These are phyloP conservation scores for Lepiota venenata DNA, from an alignment of 768 basidiomycete genomes.

Conservation along the genomic window DNA sequence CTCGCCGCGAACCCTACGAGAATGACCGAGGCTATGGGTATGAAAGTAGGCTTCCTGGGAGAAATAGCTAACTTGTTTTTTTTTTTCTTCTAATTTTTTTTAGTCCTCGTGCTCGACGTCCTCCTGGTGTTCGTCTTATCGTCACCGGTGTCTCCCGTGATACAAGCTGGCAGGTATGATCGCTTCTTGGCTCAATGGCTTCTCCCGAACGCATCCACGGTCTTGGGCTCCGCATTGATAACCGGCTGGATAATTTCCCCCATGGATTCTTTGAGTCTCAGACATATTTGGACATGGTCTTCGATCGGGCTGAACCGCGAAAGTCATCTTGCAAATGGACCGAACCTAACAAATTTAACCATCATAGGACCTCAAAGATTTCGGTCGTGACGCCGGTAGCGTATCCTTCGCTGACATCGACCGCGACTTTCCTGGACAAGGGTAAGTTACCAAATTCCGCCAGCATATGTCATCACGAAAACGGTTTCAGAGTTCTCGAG, in stretches of 20 bases:
- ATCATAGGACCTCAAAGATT: constrained; percentile 93
- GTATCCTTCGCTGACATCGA: constrained; percentile 96
- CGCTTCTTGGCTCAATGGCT: constrained; percentile 14
- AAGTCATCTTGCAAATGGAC: constrained; percentile 22
- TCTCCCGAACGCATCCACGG: constrained; percentile 12
- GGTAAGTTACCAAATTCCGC: constrained; percentile 47
- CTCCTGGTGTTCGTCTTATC: constrained; percentile 78
- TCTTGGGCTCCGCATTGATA: constrained; percentile 4
- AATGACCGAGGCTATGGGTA: constrained; percentile 57
- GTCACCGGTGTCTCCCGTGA: constrained; percentile 90
- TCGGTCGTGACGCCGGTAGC: constrained; percentile 89
- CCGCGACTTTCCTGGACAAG: constrained; percentile 79
- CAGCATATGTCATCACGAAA: not conserved
- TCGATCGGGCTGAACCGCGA: constrained; percentile 22
- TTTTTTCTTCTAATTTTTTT: constrained; percentile 12
- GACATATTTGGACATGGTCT: constrained; percentile 12
- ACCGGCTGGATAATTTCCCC: constrained; percentile 5
- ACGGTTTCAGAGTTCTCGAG: constrained; percentile 71
- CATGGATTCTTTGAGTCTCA: constrained; percentile 6
- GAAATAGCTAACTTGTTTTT: constrained; percentile 1
- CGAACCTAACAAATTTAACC: constrained; percentile 39
- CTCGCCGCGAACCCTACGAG: constrained; percentile 76
- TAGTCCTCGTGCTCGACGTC: constrained; percentile 64
- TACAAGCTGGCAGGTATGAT: constrained; percentile 98
- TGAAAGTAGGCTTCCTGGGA: constrained; percentile 14